Evolutionary conservation across 2,329 filamentous ascomycete genomes (phyloP), one percentile per base, ranked within the genome.

Genomic region (Microsporum audouinii): DNA sequence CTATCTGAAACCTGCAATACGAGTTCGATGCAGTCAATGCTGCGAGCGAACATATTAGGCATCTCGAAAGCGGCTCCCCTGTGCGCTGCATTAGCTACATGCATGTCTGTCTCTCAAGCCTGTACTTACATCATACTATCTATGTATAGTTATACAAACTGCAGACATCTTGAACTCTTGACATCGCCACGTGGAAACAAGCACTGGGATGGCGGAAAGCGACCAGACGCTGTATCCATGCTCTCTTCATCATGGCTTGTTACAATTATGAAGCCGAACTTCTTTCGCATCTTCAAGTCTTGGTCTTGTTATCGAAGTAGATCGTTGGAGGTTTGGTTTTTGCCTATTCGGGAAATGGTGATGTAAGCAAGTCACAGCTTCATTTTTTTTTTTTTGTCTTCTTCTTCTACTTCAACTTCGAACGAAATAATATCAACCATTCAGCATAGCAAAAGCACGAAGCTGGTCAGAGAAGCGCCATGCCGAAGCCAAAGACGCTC

Each of bases 401-500:
- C 49, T 33, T 34, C 29, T 29, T 29, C 5, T 5, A 27, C 12
- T 33, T 36, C 49, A 55, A 36, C 49, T 5, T 55, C 49, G 34
- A 55, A n/a, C 2, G 29, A 29, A 17, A n/a, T 12, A 41, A n/a
- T n/a, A 45, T n/a, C 4, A 47, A 45, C n/a, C 10, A 3, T 41
- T 41, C 39, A 43, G 17, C 39, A 43, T n/a, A 2, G 17, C 38
- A 14, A 41, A 41, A 41, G 10, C 38, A 14, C 38, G n/a, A 10
- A 41, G 10, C 38, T 14, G 8, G 38, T 12, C 38, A 43, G 39
- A 43, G 14, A n/a, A 43, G n/a, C 31, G 62, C 62, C 67, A 76
- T 76, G 75, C 71, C 73, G 12, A 76, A 75, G 64, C 71, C 68
- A 17, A 76, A 76, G 63, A 60, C 69, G 6, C 67, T 75, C 10